Percentiles rank a stretch among this genome's conserved stretches.
These are phyloP conservation scores for Jasminum sambac DNA, from an alignment of 257 asterid genomes.

Conservation along the genomic window DNA sequence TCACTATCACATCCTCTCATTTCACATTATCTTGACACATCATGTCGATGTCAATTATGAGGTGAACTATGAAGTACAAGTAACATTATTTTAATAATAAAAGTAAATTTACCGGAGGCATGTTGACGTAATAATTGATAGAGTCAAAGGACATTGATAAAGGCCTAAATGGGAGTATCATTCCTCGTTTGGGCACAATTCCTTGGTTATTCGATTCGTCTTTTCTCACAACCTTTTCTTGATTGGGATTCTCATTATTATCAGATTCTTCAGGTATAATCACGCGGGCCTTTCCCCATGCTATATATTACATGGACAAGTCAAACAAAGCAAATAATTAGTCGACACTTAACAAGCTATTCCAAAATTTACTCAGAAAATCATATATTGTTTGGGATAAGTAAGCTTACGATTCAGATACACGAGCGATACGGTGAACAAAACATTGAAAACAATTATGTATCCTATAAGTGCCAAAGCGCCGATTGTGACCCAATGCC, in stretches of 20 bases:
- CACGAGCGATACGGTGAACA: constrained; percentile 63
- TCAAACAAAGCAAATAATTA: background rate
- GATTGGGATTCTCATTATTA: constrained; percentile 51
- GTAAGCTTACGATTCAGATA: constrained; percentile 61
- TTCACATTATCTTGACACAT: too few relatives aligned
- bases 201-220: constrained; percentile 37
- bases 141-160: constrained; percentile 64
- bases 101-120: constrained; percentile 73
- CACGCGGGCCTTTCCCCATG: constrained; percentile 83
- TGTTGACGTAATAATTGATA: constrained; percentile 69
- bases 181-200: constrained; percentile 58
- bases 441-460: constrained; percentile 53
- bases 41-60: too few relatives aligned
- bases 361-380: background rate
- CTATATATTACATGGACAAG: constrained; percentile 29
- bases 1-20: too few relatives aligned
- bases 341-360: background rate
- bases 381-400: background rate
- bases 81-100: too few relatives aligned
- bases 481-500: constrained; percentile 64
- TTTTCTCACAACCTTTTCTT: constrained; percentile 26
- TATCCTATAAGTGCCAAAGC: constrained; percentile 57
- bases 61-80: too few relatives aligned
- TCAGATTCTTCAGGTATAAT: constrained; percentile 81
- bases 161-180: constrained; percentile 75